Conservation (phyloP, 768 basidiomycete species). For the Hericium coralloides region DNA sequence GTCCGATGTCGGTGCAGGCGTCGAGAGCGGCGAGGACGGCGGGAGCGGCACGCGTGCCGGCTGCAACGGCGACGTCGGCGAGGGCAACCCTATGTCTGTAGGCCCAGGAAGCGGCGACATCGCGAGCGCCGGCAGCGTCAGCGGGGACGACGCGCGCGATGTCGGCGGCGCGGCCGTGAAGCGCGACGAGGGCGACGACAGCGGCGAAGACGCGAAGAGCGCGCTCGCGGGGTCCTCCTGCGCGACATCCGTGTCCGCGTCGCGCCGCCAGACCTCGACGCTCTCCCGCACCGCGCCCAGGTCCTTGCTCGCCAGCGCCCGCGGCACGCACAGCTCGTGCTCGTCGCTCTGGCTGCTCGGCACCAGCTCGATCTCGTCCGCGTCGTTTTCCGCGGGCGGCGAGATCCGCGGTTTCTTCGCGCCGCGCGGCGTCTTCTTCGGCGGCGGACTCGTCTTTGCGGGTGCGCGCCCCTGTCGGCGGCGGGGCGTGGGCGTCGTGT, state of each 20-base stretch:
- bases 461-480: neutral
- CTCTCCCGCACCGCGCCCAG: slow-evolving; percentile 22
- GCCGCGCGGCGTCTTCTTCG: neutral
- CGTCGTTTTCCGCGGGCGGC: slow-evolving; percentile 17
- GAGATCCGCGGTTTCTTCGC: slow-evolving; percentile 32
- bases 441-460: neutral
- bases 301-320: slow-evolving; percentile 17
- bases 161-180: neutral
- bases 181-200: too few species aligned
- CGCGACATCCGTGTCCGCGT: slow-evolving; percentile 10
- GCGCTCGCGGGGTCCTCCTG: neutral
- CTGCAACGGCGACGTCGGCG: neutral
- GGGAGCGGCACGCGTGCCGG: neutral
- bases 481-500: neutral
- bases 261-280: slow-evolving; percentile 36
- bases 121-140: neutral
- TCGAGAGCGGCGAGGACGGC: neutral
- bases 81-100: neutral
- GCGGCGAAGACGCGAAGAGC: too few species aligned
- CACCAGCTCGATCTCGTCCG: slow-evolving; percentile 27
- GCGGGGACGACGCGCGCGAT: neutral
- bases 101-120: neutral
- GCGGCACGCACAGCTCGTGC: slow-evolving; percentile 36
- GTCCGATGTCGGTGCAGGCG: too few species aligned
- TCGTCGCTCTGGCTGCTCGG: slow-evolving; percentile 67